Base-by-base conservation (phyloP, 2,329 filamentous ascomycete species). In the Cyphellophora attinorum region DNA sequence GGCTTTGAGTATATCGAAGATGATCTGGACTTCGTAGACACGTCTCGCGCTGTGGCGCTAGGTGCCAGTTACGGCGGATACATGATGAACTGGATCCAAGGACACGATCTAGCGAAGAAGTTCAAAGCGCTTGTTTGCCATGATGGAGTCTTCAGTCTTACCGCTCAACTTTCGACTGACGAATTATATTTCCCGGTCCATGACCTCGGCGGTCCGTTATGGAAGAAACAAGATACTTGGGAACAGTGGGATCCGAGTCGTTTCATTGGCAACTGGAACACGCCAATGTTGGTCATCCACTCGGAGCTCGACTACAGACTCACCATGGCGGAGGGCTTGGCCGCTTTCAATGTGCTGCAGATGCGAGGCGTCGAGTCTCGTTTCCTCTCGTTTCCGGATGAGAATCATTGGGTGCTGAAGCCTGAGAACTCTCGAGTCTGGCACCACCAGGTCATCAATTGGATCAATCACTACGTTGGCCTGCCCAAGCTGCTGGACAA, bases 391-490 rank as follows among this genome's bases (percentile, higher is more conserved):
- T 94, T 93, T 54, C 83, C 85, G 0, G 85, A 84, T 51, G 81
- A 85, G 57, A 76, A 78, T 33, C 79, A 83, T 49, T 81, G 85
- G 85, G 86, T 95, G 3, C 54, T 94, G 35, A 93, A 94, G 55
- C 84, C 81, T 0, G 89, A 95, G 60, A 96, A 96, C 57, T 82
- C 79, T 3, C 63, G 95, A 12, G 70, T 93, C 13, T 96, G 91
- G 91, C 86, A 96, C 52, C 73, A 73, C 37, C 82, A 85, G 38
- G 86, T 96, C 11, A 54, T 95, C 18, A 75, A 75, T 37, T 95
- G 83, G 76, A 75, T 81, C 46, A 77, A 77, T 51, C 65, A 65
- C 42, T 67, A 73, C 51, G 67, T 65, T 2, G 74, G 72, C 2
- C 48, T 76, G 37, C 58, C 64, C 15, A 53, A 60, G n/a, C 60